phyloP scores from a whole-genome alignment of 139 green algal species.

The Haematococcus sp. region DNA sequence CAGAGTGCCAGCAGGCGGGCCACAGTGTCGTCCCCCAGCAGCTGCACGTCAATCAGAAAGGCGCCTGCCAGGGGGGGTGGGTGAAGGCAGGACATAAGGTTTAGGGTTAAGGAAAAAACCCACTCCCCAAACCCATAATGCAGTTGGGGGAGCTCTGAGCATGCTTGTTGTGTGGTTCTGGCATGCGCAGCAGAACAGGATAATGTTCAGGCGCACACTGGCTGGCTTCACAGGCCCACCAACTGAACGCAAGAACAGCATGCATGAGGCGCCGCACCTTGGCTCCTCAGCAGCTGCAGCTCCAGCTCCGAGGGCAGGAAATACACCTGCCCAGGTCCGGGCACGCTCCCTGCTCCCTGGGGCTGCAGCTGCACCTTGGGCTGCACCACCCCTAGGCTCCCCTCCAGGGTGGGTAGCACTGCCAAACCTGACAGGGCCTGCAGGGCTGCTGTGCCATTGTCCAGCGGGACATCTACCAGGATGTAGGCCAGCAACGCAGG shows the following conservation, averaged over 20 bases:
- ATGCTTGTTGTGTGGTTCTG: too few relatives aligned
- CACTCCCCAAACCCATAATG: too few relatives aligned
- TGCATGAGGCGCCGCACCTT: constrained; percentile 8
- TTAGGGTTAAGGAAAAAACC: too few relatives aligned
- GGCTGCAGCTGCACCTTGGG: constrained; percentile 12
- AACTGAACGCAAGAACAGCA: too few relatives aligned
- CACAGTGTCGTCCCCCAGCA: constrained; percentile 11
- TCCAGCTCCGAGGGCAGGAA: constrained; percentile 29
- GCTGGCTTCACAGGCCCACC: too few relatives aligned
- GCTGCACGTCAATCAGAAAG: constrained; percentile 30
- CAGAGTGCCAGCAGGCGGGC: constrained; percentile 33
- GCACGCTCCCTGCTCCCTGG: constrained; percentile 3
- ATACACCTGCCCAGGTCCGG: constrained; percentile 7
- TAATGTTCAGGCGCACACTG: too few relatives aligned
- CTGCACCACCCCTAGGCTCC: constrained; percentile 17
- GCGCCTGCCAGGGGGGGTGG: not conserved
- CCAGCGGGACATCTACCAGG: constrained; percentile 43
- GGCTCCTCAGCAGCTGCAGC: constrained; percentile 25
- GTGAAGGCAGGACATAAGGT: too few relatives aligned
- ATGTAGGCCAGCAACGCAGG: constrained; percentile 54
- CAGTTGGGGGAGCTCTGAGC: too few relatives aligned
- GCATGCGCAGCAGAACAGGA: too few relatives aligned
- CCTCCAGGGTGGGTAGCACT: constrained; percentile 56
- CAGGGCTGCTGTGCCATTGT: not conserved
- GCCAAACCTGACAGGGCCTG: constrained; percentile 30